Evolutionary conservation across 306 rosid genomes (phyloP).

Genomic region (Purshia tridentata): DNA sequence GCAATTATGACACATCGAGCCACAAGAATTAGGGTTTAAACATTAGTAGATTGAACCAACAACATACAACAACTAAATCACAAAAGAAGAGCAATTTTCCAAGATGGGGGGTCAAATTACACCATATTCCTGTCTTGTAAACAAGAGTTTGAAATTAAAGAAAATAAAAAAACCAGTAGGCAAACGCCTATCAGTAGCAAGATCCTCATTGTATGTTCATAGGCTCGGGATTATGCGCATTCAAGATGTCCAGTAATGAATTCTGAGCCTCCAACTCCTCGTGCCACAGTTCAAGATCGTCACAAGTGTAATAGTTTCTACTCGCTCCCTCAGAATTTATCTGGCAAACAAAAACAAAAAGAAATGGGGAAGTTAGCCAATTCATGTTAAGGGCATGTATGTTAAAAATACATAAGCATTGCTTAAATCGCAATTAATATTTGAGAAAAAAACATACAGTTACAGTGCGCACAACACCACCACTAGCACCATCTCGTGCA

Average conservation of each 20-base stretch:
- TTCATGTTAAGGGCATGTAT: background rate
- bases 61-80: conserved; percentile 21
- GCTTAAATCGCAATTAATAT: too few relatives aligned
- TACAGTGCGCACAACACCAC: conserved; percentile 96
- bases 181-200: conserved; percentile 12
- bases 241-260: conserved; percentile 73
- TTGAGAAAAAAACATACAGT: conserved; percentile 47
- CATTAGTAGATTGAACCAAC: conserved; percentile 13
- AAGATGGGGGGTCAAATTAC: background rate
- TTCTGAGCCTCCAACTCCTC: conserved; percentile 84
- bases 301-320: conserved; percentile 76
- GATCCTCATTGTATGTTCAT: conserved; percentile 60
- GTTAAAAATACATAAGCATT: background rate
- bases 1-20: background rate
- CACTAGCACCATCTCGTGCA: conserved; percentile 99
- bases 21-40: background rate
- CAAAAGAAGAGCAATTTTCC: background rate
- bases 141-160: background rate
- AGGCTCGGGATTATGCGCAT: conserved; percentile 60
- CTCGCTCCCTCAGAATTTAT: conserved; percentile 93
- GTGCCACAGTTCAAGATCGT: conserved; percentile 83
- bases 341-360: conserved; percentile 30
- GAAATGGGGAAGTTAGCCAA: conserved; percentile 6
- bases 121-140: conserved; percentile 1
- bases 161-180: conserved; percentile 12